These are phyloP conservation scores for Pichia membranifaciens DNA, from an alignment of 805 yeast species.

Conservation along the genomic window DNA sequence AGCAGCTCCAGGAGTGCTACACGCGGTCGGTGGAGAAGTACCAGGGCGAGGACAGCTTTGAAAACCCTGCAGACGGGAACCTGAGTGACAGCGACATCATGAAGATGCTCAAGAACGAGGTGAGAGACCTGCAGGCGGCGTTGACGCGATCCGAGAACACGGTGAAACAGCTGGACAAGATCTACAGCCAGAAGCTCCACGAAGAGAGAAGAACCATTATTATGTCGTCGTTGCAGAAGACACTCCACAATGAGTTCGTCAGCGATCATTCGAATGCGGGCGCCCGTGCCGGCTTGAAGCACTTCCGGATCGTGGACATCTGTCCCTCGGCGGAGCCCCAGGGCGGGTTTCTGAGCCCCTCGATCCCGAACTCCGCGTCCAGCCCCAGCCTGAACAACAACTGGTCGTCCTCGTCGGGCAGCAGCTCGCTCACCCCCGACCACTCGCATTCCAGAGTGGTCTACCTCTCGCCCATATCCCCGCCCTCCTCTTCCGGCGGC, in stretches of 20 bases:
- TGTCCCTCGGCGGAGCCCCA: not conserved
- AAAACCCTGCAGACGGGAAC: conserved; percentile 15
- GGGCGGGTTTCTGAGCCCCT: not conserved
- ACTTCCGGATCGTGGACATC: conserved; percentile 3
- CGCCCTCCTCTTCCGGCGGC: not conserved
- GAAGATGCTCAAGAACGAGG: conserved; percentile 27
- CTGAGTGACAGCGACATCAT: conserved; percentile 25
- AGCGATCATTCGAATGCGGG: conserved; percentile 2
- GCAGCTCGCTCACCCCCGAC: not conserved
- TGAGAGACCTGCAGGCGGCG: conserved; percentile 20
- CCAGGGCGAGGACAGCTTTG: not conserved
- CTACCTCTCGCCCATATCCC: not conserved
- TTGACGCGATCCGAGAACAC: conserved; percentile 19
- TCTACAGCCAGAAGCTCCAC: conserved; percentile 19
- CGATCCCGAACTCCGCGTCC: not conserved
- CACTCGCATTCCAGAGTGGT: not conserved
- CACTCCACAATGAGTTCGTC: conserved; percentile 15
- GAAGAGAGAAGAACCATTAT: conserved; percentile 23
- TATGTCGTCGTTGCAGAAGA: conserved; percentile 13
- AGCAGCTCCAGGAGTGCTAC: conserved; percentile 5
- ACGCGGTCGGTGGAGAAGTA: conserved; percentile 7
- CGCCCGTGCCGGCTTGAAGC: not conserved
- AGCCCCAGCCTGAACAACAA: not conserved
- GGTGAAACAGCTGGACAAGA: conserved; percentile 21
- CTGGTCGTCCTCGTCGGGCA: not conserved